Evolutionary conservation across 73 alveolate genomes (phyloP).

Genomic region (Paramecium pentaurelia): DNA sequence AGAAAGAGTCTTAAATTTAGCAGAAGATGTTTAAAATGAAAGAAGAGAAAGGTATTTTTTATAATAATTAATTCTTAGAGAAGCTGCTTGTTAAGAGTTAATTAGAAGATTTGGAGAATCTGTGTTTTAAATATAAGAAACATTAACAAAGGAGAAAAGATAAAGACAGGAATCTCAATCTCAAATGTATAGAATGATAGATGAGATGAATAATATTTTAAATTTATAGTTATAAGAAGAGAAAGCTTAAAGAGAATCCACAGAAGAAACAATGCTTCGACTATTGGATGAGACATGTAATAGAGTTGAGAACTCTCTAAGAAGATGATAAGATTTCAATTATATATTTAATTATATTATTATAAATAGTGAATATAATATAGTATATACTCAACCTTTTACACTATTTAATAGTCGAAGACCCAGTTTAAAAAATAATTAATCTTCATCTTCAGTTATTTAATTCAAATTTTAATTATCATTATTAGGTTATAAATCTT

Average conservation of each 20-base stretch:
- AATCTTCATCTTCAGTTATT: background rate
- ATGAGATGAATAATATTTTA: conserved; percentile 71
- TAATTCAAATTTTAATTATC: background rate
- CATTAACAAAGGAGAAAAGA: conserved; percentile 65
- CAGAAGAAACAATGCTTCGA: conserved; percentile 72
- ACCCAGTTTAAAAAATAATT: background rate
- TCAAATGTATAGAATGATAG: conserved; percentile 73
- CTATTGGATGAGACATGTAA: conserved; percentile 80
- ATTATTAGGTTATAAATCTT: background rate
- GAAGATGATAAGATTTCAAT: conserved; percentile 23
- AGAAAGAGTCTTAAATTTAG: conserved; percentile 4
- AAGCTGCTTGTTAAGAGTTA: conserved; percentile 42
- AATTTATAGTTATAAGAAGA: conserved; percentile 64
- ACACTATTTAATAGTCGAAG: background rate
- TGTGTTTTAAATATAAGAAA: conserved; percentile 70
- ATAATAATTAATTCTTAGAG: background rate
- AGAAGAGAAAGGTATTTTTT: conserved; percentile 67
- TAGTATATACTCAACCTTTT: background rate
- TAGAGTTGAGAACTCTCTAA: conserved; percentile 72
- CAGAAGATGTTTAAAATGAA: conserved; percentile 58
- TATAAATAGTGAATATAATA: background rate
- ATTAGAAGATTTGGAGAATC: conserved; percentile 65
- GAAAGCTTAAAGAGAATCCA: conserved; percentile 67
- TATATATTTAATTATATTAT: background rate
- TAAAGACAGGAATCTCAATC: conserved; percentile 70